Percentiles rank a stretch among this genome's conserved stretches.
These are phyloP conservation scores for Alternaria arborescens DNA, from an alignment of 2,329 filamentous ascomycete species.

Conservation along the genomic window DNA sequence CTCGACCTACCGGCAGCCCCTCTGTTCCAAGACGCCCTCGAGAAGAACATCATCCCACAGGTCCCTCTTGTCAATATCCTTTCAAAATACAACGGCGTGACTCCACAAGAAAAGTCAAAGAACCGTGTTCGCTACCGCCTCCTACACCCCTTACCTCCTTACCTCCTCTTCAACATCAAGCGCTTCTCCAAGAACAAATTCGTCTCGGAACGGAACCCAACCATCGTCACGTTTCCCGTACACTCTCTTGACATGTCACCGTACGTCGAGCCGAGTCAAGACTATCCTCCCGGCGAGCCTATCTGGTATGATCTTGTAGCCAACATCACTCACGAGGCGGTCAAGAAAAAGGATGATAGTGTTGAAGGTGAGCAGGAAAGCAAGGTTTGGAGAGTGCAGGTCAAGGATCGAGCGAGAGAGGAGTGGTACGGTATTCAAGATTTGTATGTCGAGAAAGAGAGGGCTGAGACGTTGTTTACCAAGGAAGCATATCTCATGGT, in stretches of 20 bases:
- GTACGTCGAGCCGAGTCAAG: slow-evolving; percentile 86
- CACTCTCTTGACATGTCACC: slow-evolving; percentile 85
- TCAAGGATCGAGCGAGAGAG: slow-evolving; percentile 79
- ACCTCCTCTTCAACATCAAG: slow-evolving; percentile 93
- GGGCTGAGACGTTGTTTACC: slow-evolving; percentile 88
- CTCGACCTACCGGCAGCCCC: slow-evolving; percentile 91
- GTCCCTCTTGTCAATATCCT: slow-evolving; percentile 79
- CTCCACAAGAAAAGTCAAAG: slow-evolving; percentile 86
- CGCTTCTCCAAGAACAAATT: slow-evolving; percentile 98
- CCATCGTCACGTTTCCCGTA: slow-evolving; percentile 95
- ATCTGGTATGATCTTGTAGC: slow-evolving; percentile 96
- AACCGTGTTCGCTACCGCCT: slow-evolving; percentile 89
- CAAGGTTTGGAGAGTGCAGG: slow-evolving; percentile 94
- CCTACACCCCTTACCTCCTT: slow-evolving; percentile 89
- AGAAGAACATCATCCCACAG: slow-evolving; percentile 96
- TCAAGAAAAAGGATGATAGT: slow-evolving; percentile 77
- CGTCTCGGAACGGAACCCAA: slow-evolving; percentile 93
- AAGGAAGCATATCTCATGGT: slow-evolving; percentile 96
- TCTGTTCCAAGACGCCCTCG: slow-evolving; percentile 93
- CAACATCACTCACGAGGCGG: slow-evolving; percentile 89
- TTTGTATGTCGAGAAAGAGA: slow-evolving; percentile 87
- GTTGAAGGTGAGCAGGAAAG: slow-evolving; percentile 91
- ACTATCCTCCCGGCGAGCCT: slow-evolving; percentile 77
- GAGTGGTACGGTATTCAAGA: slow-evolving; percentile 97
- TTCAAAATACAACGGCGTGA: slow-evolving; percentile 89